Evolutionary conservation across 345 rosid genomes (phyloP).

Genomic region (Kernera saxatilis): DNA sequence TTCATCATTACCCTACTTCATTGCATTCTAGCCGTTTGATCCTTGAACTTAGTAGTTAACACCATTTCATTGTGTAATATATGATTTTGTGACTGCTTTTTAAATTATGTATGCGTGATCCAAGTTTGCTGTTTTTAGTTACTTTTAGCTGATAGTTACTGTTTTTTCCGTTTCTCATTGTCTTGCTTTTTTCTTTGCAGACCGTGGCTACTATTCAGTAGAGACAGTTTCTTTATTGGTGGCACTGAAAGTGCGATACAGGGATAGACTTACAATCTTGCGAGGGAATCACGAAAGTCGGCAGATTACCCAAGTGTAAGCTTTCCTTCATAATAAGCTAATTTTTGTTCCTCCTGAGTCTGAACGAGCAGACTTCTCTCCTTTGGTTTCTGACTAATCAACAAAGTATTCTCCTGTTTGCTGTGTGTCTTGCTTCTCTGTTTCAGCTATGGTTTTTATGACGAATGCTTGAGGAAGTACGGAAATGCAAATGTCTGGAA

Average conservation of each 20-base stretch:
- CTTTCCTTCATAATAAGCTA: neutral
- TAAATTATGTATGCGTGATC: neutral
- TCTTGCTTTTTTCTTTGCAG: conserved; percentile 41
- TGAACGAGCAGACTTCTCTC: neutral
- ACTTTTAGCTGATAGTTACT: neutral
- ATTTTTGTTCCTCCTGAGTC: neutral
- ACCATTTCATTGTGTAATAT: neutral
- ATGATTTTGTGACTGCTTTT: neutral
- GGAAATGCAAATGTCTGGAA: conserved; percentile 95
- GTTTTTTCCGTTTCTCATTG: neutral
- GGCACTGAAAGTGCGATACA: conserved; percentile 91
- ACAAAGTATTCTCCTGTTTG: neutral
- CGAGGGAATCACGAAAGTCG: conserved; percentile 99
- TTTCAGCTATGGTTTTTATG: conserved; percentile 38
- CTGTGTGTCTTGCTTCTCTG: neutral
- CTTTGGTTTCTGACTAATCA: neutral
- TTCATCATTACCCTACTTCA: too few species aligned
- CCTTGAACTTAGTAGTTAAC: too few species aligned
- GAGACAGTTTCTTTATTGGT: conserved; percentile 96
- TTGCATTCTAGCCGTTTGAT: too few species aligned
- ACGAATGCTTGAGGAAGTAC: conserved; percentile 36
- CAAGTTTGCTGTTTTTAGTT: neutral
- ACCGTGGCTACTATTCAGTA: conserved; percentile 97
- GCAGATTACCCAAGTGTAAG: conserved; percentile 99
- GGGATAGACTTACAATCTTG: conserved; percentile 91